Evolutionary conservation across 306 rosid species (phyloP), one percentile per base, ranked within the genome.

Genomic region (Malus asiatica): DNA sequence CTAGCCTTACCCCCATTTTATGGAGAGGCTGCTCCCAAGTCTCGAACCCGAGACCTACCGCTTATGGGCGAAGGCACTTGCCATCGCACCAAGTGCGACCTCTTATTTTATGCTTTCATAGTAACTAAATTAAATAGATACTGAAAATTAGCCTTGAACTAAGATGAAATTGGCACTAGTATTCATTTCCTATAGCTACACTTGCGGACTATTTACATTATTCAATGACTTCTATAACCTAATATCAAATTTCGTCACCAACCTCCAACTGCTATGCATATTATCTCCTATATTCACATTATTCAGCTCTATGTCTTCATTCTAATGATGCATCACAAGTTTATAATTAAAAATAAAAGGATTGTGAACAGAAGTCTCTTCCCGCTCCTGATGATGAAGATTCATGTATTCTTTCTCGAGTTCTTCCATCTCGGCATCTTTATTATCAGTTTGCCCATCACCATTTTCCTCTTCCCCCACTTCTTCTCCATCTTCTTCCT

Each of bases 321-420:
- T 40, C 15, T 18, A 19, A 71, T 16, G 6, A 5, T 16, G 44
- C 45, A 52, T 51, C 32, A 3, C 11, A 51, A 16, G 25, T 4
- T 52, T 8, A 70, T 25, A 55, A 35, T 32, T 15, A 51, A 2
- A 30, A 30, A 58, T 1, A 5, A 33, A 23, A 66, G 15, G 8
- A 44, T 18, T 35, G 38, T 73, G 19, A 76, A 8, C 5, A 18
- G 23, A 58, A 84, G 68, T 68, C 97, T 0, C 64, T 89, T 80
- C 89, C 98, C 73, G 84, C 76, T 94, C 93, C 84, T 90, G 89
- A 23, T 84, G 77, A 60, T 87, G 89, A 78, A 92, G 90, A 76
- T 79, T 83, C 82, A 70, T 83, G 69, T 88, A 90, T 82, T 91
- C 90, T 80, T 92, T 85, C 87, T 91, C 92, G 52, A 91, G 93